A percentile compares a stretch with the other conserved stretches of the same genome.
Conservation (phyloP, 371 early-diverging fungal species). For the Dinochytrium kinnereticum region DNA sequence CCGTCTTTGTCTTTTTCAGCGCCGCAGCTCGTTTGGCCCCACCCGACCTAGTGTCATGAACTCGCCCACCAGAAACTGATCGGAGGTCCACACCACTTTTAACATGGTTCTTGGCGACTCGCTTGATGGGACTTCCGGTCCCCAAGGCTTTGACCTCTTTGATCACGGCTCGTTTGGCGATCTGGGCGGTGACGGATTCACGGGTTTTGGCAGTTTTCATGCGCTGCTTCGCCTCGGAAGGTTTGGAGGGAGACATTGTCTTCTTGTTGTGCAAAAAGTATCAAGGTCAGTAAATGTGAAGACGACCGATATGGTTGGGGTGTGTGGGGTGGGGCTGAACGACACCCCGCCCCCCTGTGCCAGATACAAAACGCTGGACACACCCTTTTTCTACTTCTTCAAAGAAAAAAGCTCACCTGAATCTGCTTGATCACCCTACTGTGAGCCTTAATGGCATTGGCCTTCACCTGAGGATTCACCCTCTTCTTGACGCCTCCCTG, state of each 20-base stretch:
- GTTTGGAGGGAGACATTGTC: conserved; percentile 5
- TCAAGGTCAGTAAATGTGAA: not conserved
- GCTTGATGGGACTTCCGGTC: conserved; percentile 18
- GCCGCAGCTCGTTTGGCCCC: not conserved
- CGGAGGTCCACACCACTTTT: conserved; percentile 5
- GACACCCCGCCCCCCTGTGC: not conserved
- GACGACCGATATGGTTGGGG: not conserved
- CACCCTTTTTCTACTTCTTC: no score
- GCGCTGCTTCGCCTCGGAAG: conserved; percentile 10
- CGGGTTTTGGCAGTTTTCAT: not conserved
- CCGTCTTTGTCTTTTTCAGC: not conserved
- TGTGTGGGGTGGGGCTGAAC: no score
- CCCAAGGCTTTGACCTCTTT: conserved; percentile 9
- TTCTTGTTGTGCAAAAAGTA: not conserved
- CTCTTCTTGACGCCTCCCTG: not conserved
- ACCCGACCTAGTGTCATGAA: not conserved
- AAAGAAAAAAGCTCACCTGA: not conserved
- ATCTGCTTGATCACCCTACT: conserved; percentile 21
- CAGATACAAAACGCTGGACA: not conserved
- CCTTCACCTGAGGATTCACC: conserved; percentile 12
- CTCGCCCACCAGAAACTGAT: not conserved
- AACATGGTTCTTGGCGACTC: conserved; percentile 13
- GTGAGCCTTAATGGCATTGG: not conserved
- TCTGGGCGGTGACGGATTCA: conserved; percentile 10
- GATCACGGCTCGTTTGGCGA: conserved; percentile 16